These are phyloP conservation scores for Balakata baccata DNA, from an alignment of 345 rosid genomes.

Conservation along the genomic window DNA sequence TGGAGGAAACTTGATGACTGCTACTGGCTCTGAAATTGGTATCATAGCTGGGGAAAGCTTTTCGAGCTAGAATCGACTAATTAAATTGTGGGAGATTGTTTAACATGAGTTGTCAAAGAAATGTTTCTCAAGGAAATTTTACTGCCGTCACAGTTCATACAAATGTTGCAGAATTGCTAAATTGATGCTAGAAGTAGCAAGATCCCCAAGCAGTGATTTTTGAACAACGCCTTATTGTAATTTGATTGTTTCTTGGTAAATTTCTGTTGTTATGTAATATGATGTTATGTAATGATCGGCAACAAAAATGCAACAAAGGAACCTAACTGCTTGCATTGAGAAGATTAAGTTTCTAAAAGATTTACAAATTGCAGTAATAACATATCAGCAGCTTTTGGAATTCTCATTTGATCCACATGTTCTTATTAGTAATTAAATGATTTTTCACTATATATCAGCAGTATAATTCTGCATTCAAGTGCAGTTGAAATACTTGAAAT, in stretches of 20 bases:
- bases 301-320: neutral
- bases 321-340: neutral
- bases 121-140: too few species aligned
- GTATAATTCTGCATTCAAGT: neutral
- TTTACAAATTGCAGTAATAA: neutral
- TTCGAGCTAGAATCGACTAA: constrained; percentile 13
- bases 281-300: too few species aligned
- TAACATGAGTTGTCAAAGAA: too few species aligned
- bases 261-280: too few species aligned
- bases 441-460: neutral
- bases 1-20: constrained; percentile 65
- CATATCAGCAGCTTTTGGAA: neutral
- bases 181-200: too few species aligned
- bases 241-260: too few species aligned
- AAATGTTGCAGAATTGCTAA: too few species aligned
- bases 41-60: constrained; percentile 16
- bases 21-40: constrained; percentile 45
- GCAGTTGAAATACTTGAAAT: constrained; percentile 8
- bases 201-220: too few species aligned
- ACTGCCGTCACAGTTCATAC: too few species aligned
- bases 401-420: neutral
- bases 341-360: neutral
- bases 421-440: neutral
- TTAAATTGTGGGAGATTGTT: too few species aligned
- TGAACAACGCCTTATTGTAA: too few species aligned